A percentile compares a stretch with the other conserved stretches of the same genome.
Conservation (phyloP, 1,284 basidiomycete species). For the Omphalotus olearius region DNA sequence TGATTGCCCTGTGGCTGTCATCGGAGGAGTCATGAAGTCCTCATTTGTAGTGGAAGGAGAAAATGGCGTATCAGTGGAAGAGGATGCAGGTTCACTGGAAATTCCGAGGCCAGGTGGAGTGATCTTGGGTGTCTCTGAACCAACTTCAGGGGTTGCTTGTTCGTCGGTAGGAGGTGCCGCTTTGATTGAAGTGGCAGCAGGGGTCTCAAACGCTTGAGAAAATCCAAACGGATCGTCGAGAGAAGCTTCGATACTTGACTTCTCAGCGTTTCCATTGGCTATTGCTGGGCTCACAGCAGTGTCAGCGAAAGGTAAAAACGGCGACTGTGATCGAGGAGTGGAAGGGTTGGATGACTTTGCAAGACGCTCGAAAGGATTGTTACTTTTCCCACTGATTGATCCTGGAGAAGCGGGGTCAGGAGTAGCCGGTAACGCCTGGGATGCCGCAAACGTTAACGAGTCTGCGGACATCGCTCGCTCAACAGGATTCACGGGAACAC, state of each 20-base stretch:
- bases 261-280: constrained; percentile 5
- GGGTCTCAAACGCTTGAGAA: constrained; percentile 35
- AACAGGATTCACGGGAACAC: constrained; percentile 13
- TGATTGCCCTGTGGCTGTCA: constrained; percentile 29
- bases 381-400: constrained; percentile 58
- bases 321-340: constrained; percentile 49
- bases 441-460: constrained; percentile 57
- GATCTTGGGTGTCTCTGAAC: constrained; percentile 17
- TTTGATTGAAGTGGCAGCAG: not conserved
- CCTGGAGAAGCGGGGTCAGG: constrained; percentile 45
- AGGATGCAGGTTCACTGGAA: not conserved
- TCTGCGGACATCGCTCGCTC: constrained; percentile 36
- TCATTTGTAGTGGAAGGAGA: constrained; percentile 39
- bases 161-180: constrained; percentile 8
- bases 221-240: constrained; percentile 59
- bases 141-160: constrained; percentile 14
- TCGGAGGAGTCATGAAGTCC: constrained; percentile 57
- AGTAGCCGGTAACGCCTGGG: constrained; percentile 65
- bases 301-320: constrained; percentile 47
- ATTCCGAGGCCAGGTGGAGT: constrained; percentile 1
- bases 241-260: constrained; percentile 5
- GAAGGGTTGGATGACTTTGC: constrained; percentile 38
- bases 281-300: constrained; percentile 22
- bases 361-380: constrained; percentile 91
- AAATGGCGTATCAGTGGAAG: constrained; percentile 21